Evolutionary conservation across 805 yeast species (phyloP), one percentile per base, ranked within the genome.

Genomic region (Metschnikowia chrysomelidarum): DNA sequence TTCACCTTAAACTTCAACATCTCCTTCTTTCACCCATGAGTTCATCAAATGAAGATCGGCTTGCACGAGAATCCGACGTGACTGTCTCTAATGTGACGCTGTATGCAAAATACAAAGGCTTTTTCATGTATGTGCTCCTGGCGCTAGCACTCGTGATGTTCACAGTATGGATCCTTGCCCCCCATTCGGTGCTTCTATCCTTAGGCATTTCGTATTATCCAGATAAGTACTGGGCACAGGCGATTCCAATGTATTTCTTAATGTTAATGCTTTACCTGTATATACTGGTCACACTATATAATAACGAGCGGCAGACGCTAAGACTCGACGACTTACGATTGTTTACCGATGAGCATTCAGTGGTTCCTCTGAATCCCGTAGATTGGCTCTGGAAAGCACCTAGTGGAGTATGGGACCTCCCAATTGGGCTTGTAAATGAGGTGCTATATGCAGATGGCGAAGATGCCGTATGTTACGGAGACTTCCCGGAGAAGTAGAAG

Each of bases 171-270:
- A 76, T 95, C 1, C 51, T 83, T 3, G 52, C 79, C 0, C 97
- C 97, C 0, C 74, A 75, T 24, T 43, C 51, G n/a, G 49, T 73
- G 22, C 71, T 83, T 15, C 47, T 50, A 26, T 69, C 77, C 38
- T 46, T 77, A 19, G 80, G 78, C 12, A 75, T 82, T 13, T 75
- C 72, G 50, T 88, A 80, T 57, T 84, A 80, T 49, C 98, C 98
- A 0, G 84, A 91, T 20, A 70, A 94, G 46, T 84, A 89, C 80
- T 93, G 98, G 98, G 81, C 95, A 2, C 54, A 85, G 22, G 84
- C 87, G 1, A 57, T 85, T 2, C 95, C 96, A 4, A 69, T 86
- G 10, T 76, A 76, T 46, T 69, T 82, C 4, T 60, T 91, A 19
- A 77, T 86, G 71, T 56, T 71, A 8, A 80, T 89, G 87, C 60